Evolutionary conservation across 345 rosid genomes (phyloP).

Genomic region (Eucalyptus polybractea): DNA sequence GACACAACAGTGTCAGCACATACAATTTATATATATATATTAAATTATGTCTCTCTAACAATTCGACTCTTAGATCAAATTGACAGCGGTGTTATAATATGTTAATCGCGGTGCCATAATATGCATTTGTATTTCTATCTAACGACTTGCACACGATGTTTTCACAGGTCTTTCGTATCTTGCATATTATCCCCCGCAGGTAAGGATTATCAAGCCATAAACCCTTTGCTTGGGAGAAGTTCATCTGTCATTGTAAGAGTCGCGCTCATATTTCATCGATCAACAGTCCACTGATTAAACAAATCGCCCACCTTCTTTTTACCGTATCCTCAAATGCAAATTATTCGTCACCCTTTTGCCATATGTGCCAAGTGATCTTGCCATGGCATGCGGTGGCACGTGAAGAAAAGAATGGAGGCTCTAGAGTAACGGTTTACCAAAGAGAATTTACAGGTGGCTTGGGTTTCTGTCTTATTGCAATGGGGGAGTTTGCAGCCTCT

Average conservation of each 20-base stretch:
- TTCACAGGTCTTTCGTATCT: neutral
- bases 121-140: neutral
- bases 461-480: neutral
- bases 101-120: neutral
- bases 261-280: neutral
- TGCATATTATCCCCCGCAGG: neutral
- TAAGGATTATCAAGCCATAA: neutral
- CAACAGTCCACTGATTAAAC: neutral
- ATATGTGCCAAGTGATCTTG: neutral
- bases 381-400: neutral
- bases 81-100: too few species aligned
- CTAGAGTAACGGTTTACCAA: neutral
- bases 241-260: neutral
- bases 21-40: neutral
- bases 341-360: neutral
- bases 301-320: neutral
- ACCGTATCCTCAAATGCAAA: neutral
- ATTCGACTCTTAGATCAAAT: neutral
- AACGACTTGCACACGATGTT: neutral
- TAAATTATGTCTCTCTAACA: neutral
- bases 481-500: neutral
- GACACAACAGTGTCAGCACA: neutral
- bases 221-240: neutral
- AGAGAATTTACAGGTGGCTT: neutral
- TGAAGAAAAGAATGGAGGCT: neutral